Base-by-base conservation (phyloP, 2,329 filamentous ascomycete genomes). In the Xylariaceae sp. region DNA sequence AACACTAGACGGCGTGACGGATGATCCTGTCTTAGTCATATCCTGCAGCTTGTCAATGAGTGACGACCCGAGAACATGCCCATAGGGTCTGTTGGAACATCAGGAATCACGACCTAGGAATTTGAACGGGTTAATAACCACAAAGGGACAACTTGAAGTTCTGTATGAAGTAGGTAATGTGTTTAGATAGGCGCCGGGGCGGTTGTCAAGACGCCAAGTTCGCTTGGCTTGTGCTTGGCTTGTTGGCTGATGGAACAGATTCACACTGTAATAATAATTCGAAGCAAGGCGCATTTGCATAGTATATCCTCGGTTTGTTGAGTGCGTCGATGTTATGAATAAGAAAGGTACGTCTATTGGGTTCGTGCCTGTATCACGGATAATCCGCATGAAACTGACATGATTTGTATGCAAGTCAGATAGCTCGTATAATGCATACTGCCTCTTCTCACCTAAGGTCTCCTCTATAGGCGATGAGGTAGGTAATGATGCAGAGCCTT, bases 191-290 rank as follows among this genome's bases (percentile, higher is more conserved):
- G 51, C 51, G 50, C 56, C 54, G 58, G 4, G 9, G 23, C 52
- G 49, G 48, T 29, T 51, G 56, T 52, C 51, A 45, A 56, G 32
- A 42, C 53, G 20, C 44, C 45, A 54, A 59, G 21, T 21, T 52
- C 23, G 57, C 54, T 56, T 60, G 50, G 52, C 46, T 52, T 48
- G 44, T 47, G 52, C 46, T 52, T 48, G 44, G 43, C 26, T 47
- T 41, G 10, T 7, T 37, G 51, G 51, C 47, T 26, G 45, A 43
- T 55, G 44, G 56, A 40, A 54, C 51, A 53, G 46, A 29, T n/a
- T n/a, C n/a, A n/a, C n/a, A n/a, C n/a, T n/a, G n/a, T 54, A 50
- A 43, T 57, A 54, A 59, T 51, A 54, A 56, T 55, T 55, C 56
- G 56, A 62, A 40, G 52, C 40, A 53, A 10, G 20, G 43, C 47